These are phyloP conservation scores for Nicotiana otophora DNA, from an alignment of 257 asterid genomes.

Conservation along the genomic window DNA sequence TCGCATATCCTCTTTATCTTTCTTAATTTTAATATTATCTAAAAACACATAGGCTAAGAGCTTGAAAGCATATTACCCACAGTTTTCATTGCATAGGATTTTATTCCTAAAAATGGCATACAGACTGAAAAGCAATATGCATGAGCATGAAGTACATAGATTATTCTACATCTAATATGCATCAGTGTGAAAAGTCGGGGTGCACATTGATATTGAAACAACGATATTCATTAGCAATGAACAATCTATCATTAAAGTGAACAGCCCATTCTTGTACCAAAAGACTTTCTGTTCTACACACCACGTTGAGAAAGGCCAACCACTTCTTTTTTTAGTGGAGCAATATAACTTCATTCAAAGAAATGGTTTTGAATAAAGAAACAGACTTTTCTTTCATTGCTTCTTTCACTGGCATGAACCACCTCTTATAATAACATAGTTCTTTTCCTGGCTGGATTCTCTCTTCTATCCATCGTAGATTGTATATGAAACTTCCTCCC, in stretches of 20 bases:
- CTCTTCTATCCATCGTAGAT: background rate
- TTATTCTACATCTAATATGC: background rate
- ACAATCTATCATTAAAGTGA: background rate
- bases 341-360: background rate
- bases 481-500: background rate
- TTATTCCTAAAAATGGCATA: background rate
- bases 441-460: background rate
- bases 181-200: background rate
- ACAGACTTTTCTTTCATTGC: background rate
- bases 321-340: background rate
- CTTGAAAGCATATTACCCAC: background rate
- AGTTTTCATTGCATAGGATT: background rate
- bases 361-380: background rate
- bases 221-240: background rate
- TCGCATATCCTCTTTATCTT: background rate
- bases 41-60: background rate
- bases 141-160: background rate
- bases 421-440: background rate
- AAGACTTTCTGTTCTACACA: background rate
- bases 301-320: background rate
- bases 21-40: background rate
- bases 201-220: background rate
- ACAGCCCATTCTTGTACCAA: background rate
- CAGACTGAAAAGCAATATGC: background rate
- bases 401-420: background rate